Conservation (phyloP, 495 filamentous ascomycete species). For the Gamarada debralockiae region DNA sequence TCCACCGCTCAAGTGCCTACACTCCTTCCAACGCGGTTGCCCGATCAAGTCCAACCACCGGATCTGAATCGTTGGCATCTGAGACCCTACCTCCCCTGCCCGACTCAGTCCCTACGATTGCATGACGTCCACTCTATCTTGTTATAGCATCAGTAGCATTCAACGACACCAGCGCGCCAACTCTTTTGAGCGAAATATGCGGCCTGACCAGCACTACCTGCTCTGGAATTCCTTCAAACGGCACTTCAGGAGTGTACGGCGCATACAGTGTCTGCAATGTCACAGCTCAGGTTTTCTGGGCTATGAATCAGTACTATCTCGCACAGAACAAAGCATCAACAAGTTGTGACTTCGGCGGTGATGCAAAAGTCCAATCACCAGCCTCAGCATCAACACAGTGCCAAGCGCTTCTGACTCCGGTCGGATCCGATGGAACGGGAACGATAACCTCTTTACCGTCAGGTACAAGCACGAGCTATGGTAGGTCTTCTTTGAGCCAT, state of each 20-base stretch:
- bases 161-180: conserved; percentile 44
- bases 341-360: neutral
- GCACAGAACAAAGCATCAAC: neutral
- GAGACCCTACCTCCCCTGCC: conserved; percentile 76
- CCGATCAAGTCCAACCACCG: conserved; percentile 64
- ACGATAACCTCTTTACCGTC: too few species aligned
- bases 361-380: neutral
- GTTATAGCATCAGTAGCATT: conserved; percentile 49
- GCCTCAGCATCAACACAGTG: neutral
- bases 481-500: too few species aligned
- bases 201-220: conserved; percentile 47
- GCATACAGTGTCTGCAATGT: conserved; percentile 82
- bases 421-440: too few species aligned
- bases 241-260: conserved; percentile 70
- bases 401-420: neutral
- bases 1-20: neutral
- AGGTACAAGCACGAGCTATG: too few species aligned
- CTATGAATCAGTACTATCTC: conserved; percentile 73
- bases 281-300: conserved; percentile 72
- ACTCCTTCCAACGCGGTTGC: neutral
- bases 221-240: conserved; percentile 65
- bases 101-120: conserved; percentile 67
- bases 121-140: conserved; percentile 67
- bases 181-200: conserved; percentile 72
- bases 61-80: conserved; percentile 60